Evolutionary conservation across 257 asterid genomes (phyloP).

Genomic region (Solanum pimpinellifolium): DNA sequence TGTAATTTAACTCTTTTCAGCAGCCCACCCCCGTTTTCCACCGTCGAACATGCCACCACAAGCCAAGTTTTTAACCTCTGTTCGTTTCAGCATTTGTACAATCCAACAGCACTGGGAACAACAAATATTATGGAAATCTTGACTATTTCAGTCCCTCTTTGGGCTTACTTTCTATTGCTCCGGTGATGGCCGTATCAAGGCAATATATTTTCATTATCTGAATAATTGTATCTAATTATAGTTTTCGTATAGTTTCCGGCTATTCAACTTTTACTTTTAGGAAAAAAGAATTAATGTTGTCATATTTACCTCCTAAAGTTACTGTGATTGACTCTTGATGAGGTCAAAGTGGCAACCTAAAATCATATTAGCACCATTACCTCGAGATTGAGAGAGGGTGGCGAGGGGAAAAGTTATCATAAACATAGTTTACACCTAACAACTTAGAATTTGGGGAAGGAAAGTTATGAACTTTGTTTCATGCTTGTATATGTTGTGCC

Average conservation of each 20-base stretch:
- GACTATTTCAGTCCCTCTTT: slow-evolving; percentile 55
- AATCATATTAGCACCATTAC: not conserved
- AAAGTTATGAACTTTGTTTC: not conserved
- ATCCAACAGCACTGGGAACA: slow-evolving; percentile 25
- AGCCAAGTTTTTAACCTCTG: not conserved
- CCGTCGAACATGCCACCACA: not conserved
- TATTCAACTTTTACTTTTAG: not conserved
- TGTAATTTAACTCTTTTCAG: too few species aligned
- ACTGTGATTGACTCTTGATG: not conserved
- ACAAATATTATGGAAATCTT: slow-evolving; percentile 53
- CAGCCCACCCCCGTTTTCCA: not conserved
- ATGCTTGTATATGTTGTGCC: not conserved
- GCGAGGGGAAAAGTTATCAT: not conserved
- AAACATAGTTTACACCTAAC: not conserved
- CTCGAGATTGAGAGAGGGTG: not conserved
- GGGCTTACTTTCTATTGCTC: slow-evolving; percentile 53
- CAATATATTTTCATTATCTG: not conserved
- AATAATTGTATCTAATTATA: not conserved
- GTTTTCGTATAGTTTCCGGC: not conserved
- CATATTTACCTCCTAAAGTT: not conserved
- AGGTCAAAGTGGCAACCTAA: not conserved
- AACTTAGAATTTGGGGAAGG: not conserved
- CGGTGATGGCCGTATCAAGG: slow-evolving; percentile 84
- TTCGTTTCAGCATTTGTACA: not conserved
- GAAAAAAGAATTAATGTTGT: not conserved